Base-by-base conservation (phyloP, 2,329 filamentous ascomycete genomes). In the Kalmusia sp. region DNA sequence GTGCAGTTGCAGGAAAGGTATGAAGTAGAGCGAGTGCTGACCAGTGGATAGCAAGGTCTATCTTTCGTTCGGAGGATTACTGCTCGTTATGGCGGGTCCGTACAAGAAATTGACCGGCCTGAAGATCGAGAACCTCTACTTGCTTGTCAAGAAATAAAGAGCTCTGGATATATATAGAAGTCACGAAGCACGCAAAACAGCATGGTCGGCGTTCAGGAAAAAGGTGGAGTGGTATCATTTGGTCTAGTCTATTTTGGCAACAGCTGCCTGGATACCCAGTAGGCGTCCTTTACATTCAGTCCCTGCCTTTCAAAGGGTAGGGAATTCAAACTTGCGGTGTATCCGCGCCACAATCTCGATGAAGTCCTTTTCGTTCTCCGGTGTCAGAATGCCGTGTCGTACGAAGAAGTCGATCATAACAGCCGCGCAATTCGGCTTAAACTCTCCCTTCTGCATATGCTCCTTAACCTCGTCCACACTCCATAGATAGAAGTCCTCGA, bases 31-130 rank as follows among this genome's bases (percentile, higher is more conserved):
- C 47, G 33, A 56, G 39, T 6, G 64, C 68, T 76, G 52, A 77
- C 53, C 8, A 17, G 33, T 15, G 8, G 57, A 61, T 64, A 98
- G 93, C 73, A 96, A 96, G 74, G 91, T 92, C 24, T 99, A 93
- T 77, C 84, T 96, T 64, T 96, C 92, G 1, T 99, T 97, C 68
- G 95, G 95, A 41, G 95, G 95, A 6, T 80, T 99, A 60, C 78
- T 99, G 67, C 88, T 98, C 78, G 92, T 89, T 67, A 83, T 99
- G 51, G 90, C 96, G 69, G 95, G 96, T 5, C 95, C 95, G 2
- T 95, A 96, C 76, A 96, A 95, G 82, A 97, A 96, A 81, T 85
- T 99, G 58, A 96, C 90, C 28, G 90, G 92, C 24, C 79, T 99
- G 70, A 87, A 92, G 67, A 93, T 97, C 68, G 95, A 99, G 74